These are phyloP conservation scores for Aspergillus panamensis DNA, from an alignment of 495 filamentous ascomycete genomes.

Conservation along the genomic window DNA sequence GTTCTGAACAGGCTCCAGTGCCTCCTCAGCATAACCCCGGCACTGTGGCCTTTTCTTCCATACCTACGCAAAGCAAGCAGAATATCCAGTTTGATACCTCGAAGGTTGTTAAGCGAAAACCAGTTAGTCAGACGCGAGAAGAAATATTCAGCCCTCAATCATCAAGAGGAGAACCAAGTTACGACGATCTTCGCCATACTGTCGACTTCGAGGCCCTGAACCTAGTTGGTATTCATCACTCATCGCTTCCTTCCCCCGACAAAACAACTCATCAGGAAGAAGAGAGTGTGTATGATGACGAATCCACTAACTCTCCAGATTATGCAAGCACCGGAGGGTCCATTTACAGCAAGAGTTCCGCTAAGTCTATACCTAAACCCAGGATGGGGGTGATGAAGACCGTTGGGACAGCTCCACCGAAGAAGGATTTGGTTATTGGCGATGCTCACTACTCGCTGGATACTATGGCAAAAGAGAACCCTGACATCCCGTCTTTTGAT, in stretches of 20 bases:
- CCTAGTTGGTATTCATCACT: constrained; percentile 36
- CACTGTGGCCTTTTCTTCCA: constrained; percentile 19
- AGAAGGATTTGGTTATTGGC: constrained; percentile 55
- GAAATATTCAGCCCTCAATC: constrained; percentile 11
- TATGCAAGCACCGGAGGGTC: constrained; percentile 72
- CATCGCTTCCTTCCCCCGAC: constrained; percentile 31
- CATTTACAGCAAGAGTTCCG: constrained; percentile 55
- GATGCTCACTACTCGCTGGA: constrained; percentile 54
- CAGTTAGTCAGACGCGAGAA: constrained; percentile 48
- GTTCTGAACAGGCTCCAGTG: constrained; percentile 20
- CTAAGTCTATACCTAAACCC: constrained; percentile 61
- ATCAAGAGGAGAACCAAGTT: constrained; percentile 45
- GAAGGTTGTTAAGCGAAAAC: constrained; percentile 58
- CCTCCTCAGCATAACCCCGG: constrained; percentile 23
- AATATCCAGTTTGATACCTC: constrained; percentile 41
- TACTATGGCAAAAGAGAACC: constrained; percentile 26
- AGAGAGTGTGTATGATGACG: constrained; percentile 50
- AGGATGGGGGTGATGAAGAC: constrained; percentile 81
- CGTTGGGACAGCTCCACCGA: constrained; percentile 58
- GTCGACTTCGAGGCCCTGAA: constrained; percentile 65
- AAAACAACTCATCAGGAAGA: constrained; percentile 33
- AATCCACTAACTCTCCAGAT: constrained; percentile 49
- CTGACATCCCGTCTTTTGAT: constrained; percentile 72
- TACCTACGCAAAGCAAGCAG: constrained; percentile 30
- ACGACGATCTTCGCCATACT: constrained; percentile 61